Evolutionary conservation across 192 early-diverging fungal species (phyloP).

Genomic region (Spizellomyces sp.): DNA sequence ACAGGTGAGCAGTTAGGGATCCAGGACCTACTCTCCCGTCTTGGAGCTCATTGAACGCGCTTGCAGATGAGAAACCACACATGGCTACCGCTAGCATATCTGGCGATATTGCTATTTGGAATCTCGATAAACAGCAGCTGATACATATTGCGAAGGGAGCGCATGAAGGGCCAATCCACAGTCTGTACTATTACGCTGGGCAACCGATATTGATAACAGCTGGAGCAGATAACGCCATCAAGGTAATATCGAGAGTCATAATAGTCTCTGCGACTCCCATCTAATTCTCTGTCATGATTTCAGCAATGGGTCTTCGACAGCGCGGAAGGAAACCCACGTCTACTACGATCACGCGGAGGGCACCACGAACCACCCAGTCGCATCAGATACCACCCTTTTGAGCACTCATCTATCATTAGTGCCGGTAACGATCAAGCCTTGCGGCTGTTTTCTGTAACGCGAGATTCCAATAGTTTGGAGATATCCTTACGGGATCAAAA

Average conservation of each 20-base stretch:
- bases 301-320: slow-evolving; percentile 94
- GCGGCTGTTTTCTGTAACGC: slow-evolving; percentile 79
- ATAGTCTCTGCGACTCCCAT: background rate
- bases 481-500: slow-evolving; percentile 82
- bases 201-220: slow-evolving; percentile 88
- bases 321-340: slow-evolving; percentile 73
- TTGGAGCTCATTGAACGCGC: background rate
- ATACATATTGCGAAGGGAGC: slow-evolving; percentile 82
- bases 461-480: slow-evolving; percentile 82
- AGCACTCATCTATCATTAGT: slow-evolving; percentile 75
- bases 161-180: slow-evolving; percentile 77
- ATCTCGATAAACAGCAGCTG: slow-evolving; percentile 76
- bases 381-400: slow-evolving; percentile 75
- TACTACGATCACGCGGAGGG: slow-evolving; percentile 83
- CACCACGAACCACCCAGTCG: slow-evolving; percentile 83
- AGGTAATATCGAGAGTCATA: slow-evolving; percentile 43
- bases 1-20: slow-evolving; percentile 55
- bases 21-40: background rate
- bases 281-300: slow-evolving; percentile 17
- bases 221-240: slow-evolving; percentile 88
- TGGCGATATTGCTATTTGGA: slow-evolving; percentile 93
- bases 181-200: slow-evolving; percentile 77
- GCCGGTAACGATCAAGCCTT: slow-evolving; percentile 84
- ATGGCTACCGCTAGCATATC: slow-evolving; percentile 90
- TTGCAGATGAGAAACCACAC: slow-evolving; percentile 71